Base-by-base conservation (phyloP, 768 basidiomycete genomes). In the Rubroboletus pulcherrimus region DNA sequence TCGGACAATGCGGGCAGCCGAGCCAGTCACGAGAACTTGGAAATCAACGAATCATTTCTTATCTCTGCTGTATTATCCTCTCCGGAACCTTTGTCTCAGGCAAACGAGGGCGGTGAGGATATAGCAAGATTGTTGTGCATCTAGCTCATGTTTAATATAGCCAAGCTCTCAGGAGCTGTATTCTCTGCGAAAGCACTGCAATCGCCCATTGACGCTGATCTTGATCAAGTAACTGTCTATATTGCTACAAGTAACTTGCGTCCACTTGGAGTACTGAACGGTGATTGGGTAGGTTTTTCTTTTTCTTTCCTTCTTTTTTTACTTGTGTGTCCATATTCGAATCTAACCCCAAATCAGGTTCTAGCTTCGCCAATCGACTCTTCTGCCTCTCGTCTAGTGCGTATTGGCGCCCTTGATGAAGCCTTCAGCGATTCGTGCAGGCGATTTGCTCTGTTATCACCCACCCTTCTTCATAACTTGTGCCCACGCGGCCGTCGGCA, bases 11-110 rank as follows among this genome's bases (percentile, higher is more conserved):
- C 26, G 42, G 47, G 57, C 15, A 21, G 1, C 15, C 56, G 48
- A 24, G 63, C 59, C 59, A 58, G 56, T 42, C 61, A 63, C 9
- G 83, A 85, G 33, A 65, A 59, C 17, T 67, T 90, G 45, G 89
- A 91, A 69, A 92, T 92, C 51, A 81, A 81, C 62, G 85, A 91
- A 63, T 78, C 72, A 17, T 92, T 92, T 68, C 76, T 91, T 24
- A 85, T 82, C 8, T 79, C 74, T 56, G 75, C 83, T 33, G 62
- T 82, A 15, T 57, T 80, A 15, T 60, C 70, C 42, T 26, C 65
- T 29, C 49, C 61, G 15, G 47, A 54, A 49, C 57, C 48, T 50
- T 56, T 49, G 41, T 60, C 53, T 30, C 52, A 47, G 35, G 45
- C 38, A 26, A 51, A 38, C 30, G 49, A 54, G 34, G 51, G 26